phyloP scores from a whole-genome alignment of 495 filamentous ascomycete genomes.

The Aspergillus avenaceus region DNA sequence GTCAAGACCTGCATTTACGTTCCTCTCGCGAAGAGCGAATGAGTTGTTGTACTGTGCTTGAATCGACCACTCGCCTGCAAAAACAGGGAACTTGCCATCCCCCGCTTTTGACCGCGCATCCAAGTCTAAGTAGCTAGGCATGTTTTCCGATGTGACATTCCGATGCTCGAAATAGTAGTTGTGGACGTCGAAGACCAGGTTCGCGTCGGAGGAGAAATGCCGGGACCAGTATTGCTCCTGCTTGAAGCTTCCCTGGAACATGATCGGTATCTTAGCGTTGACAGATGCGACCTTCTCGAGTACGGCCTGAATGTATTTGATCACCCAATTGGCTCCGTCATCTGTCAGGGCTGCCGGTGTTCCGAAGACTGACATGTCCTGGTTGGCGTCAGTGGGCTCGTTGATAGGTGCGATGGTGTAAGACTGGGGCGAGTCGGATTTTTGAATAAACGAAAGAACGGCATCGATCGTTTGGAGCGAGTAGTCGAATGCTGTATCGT shows the following conservation, averaged over 20 bases:
- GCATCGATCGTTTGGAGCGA: constrained; percentile 25
- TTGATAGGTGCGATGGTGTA: constrained; percentile 29
- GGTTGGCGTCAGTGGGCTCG: constrained; percentile 24
- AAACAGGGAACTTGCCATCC: constrained; percentile 28
- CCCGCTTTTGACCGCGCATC: constrained; percentile 17
- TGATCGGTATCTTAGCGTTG: constrained; percentile 21
- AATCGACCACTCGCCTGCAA: constrained; percentile 30
- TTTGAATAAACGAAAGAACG: constrained; percentile 21
- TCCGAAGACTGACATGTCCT: constrained; percentile 23
- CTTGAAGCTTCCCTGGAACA: constrained; percentile 29
- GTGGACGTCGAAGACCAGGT: constrained; percentile 30
- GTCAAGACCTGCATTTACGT: constrained; percentile 19
- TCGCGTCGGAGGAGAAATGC: constrained; percentile 13
- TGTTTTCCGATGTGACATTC: constrained; percentile 21
- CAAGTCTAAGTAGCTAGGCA: constrained; percentile 15
- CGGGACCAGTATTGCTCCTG: constrained; percentile 20
- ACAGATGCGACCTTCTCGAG: constrained; percentile 14
- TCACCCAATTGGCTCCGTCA: constrained; percentile 21
- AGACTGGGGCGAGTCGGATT: constrained; percentile 18
- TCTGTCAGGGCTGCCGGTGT: constrained; percentile 26
- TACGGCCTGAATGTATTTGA: constrained; percentile 23
- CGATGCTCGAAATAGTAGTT: constrained; percentile 26
- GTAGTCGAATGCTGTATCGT: constrained; percentile 23
- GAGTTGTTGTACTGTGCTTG: constrained; percentile 18
- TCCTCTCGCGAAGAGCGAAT: constrained; percentile 20